phyloP scores from a whole-genome alignment of 192 early-diverging fungal genomes.

The Geosiphon pyriformis region DNA sequence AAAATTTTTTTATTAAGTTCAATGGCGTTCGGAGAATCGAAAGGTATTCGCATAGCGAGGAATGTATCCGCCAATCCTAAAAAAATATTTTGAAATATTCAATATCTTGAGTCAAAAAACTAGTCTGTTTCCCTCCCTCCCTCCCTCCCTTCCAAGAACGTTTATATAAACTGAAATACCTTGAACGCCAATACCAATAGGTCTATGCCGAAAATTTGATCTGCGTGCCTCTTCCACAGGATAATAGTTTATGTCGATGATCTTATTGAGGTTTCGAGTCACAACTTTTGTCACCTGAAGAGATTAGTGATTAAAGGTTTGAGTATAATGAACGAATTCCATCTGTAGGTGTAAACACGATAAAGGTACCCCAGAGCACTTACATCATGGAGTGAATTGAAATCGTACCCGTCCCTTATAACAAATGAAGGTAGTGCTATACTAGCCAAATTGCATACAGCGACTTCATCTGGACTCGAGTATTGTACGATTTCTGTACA shows the following conservation, averaged over 20 bases:
- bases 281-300: constrained; percentile 76
- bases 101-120: neutral
- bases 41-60: constrained; percentile 90
- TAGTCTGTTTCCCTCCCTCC: too few relatives aligned
- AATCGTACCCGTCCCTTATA: constrained; percentile 63
- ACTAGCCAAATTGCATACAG: constrained; percentile 96
- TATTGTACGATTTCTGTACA: constrained; percentile 99
- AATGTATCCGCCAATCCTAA: constrained; percentile 84
- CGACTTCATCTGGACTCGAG: constrained; percentile 91
- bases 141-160: too few relatives aligned
- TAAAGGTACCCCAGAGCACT: neutral
- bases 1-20: constrained; percentile 85
- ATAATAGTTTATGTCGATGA: constrained; percentile 97
- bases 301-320: neutral
- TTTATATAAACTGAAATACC: constrained; percentile 37
- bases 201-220: constrained; percentile 93
- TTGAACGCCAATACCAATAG: constrained; percentile 98
- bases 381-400: constrained; percentile 71
- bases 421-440: constrained; percentile 90
- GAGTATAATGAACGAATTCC: too few relatives aligned
- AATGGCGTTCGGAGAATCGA: constrained; percentile 81
- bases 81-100: neutral
- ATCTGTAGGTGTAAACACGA: constrained; percentile 6
- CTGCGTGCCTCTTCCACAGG: constrained; percentile 80
- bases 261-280: constrained; percentile 89